phyloP scores from a whole-genome alignment of 1,139 yeast species.

The Suhomyces bolitotheri region DNA sequence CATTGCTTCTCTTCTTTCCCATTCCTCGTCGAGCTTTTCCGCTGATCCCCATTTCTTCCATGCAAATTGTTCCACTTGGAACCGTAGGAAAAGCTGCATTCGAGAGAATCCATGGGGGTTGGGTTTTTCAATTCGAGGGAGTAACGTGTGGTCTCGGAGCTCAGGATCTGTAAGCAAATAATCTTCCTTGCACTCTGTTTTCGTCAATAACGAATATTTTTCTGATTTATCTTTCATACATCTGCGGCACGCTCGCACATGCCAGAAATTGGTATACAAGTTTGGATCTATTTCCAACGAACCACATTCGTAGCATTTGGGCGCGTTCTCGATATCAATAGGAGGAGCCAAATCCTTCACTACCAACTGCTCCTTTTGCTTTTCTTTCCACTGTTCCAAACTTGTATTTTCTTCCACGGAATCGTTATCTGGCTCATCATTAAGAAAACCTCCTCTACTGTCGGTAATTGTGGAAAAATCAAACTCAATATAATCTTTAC shows the following conservation, averaged over 20 bases:
- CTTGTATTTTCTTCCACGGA: slow-evolving; percentile 40
- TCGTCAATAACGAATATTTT: slow-evolving; percentile 85
- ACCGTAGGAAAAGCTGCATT: slow-evolving; percentile 88
- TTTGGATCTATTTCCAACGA: slow-evolving; percentile 79
- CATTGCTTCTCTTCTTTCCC: slow-evolving; percentile 77
- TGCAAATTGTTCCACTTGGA: slow-evolving; percentile 90
- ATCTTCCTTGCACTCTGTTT: slow-evolving; percentile 93
- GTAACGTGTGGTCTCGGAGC: slow-evolving; percentile 62
- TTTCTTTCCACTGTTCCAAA: slow-evolving; percentile 78
- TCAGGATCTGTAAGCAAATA: slow-evolving; percentile 93
- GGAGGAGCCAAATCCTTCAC: slow-evolving; percentile 67
- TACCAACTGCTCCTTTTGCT: slow-evolving; percentile 44
- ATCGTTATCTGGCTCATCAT: slow-evolving; percentile 19
- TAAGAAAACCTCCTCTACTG: slow-evolving; percentile 81
- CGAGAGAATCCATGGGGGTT: slow-evolving; percentile 93
- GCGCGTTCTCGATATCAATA: slow-evolving; percentile 65
- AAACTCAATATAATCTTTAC: slow-evolving; percentile 81
- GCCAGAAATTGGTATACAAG: slow-evolving; percentile 62
- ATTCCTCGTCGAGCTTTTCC: slow-evolving; percentile 87
- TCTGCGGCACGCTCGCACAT: slow-evolving; percentile 71
- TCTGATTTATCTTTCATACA: slow-evolving; percentile 78
- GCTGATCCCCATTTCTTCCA: slow-evolving; percentile 94
- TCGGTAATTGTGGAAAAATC: slow-evolving; percentile 90
- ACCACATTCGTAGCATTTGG: slow-evolving; percentile 80
- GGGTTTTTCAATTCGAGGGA: slow-evolving; percentile 83